Percentiles rank a stretch among this genome's conserved stretches.
Conservation (phyloP, 148 eudicot genomes). For the Tetragonia tetragonoides region DNA sequence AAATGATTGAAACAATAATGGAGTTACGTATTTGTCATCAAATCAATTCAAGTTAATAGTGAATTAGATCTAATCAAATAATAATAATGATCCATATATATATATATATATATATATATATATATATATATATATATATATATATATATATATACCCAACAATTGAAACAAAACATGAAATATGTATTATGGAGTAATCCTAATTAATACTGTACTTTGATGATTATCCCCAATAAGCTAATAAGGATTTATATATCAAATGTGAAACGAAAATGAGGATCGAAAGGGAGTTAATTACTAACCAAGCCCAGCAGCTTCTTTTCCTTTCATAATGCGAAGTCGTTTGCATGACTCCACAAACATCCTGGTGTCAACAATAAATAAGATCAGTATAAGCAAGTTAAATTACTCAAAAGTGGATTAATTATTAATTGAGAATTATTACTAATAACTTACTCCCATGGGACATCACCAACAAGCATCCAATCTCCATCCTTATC, state of each 20-base stretch:
- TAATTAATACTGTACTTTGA: too few species aligned
- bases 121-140: background rate
- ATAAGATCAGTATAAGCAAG: background rate
- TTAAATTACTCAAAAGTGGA: too few species aligned
- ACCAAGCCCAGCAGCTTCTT: slow-evolving; percentile 66
- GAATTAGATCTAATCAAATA: background rate
- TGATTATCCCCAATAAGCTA: too few species aligned
- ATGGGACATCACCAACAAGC: slow-evolving; percentile 68
- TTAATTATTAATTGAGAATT: background rate
- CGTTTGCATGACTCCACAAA: slow-evolving; percentile 61
- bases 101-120: background rate
- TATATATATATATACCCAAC: background rate
- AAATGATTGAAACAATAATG: background rate
- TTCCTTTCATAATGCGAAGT: slow-evolving; percentile 60
- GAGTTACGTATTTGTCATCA: background rate
- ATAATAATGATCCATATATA: background rate
- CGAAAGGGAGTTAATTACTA: background rate
- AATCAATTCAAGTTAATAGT: too few species aligned
- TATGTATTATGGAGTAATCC: background rate
- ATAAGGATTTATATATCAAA: background rate
- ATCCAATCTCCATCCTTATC: slow-evolving; percentile 68
- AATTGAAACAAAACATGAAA: background rate
- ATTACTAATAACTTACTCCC: slow-evolving; percentile 47
- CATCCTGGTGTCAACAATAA: slow-evolving; percentile 32
- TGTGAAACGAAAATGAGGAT: background rate